These are phyloP conservation scores for Lavandula angustifolia DNA, from an alignment of 257 asterid genomes.

Conservation along the genomic window DNA sequence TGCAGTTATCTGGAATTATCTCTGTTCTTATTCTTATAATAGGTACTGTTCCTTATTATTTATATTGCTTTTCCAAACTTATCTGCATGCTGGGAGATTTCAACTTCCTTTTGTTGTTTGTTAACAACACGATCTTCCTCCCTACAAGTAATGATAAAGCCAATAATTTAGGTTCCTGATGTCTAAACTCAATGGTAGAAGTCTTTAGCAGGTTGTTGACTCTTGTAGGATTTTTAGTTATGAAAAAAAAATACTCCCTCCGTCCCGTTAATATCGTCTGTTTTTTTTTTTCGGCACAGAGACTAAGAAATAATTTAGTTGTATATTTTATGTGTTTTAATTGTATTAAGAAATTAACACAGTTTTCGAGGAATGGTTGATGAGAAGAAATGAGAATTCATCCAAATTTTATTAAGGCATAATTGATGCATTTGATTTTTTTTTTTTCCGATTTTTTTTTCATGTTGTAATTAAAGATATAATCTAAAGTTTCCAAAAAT, in stretches of 20 bases:
- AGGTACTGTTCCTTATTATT: constrained; percentile 8
- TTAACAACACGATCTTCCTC: not conserved
- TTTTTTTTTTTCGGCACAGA: no score
- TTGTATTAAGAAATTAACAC: no score
- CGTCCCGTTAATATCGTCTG: no score
- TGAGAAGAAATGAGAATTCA: no score
- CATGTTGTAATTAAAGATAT: no score
- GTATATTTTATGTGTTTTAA: no score
- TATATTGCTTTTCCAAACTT: constrained; percentile 7
- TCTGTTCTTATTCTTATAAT: not conserved
- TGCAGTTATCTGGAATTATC: constrained; percentile 6
- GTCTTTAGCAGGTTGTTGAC: constrained; percentile 1
- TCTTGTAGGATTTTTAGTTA: not conserved
- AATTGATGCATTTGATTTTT: no score
- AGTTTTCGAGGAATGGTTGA: no score
- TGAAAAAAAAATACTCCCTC: constrained; percentile 15
- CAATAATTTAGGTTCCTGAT: constrained; percentile 15
- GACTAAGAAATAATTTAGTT: no score
- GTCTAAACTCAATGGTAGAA: not conserved
- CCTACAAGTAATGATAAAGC: not conserved
- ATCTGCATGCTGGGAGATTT: constrained; percentile 24
- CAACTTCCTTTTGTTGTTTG: not conserved
- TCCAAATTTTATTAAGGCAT: no score
- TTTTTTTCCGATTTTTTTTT: no score
- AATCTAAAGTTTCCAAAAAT: no score